Base-by-base conservation (phyloP, 495 filamentous ascomycete species). In the Aspergillus cristatus region DNA sequence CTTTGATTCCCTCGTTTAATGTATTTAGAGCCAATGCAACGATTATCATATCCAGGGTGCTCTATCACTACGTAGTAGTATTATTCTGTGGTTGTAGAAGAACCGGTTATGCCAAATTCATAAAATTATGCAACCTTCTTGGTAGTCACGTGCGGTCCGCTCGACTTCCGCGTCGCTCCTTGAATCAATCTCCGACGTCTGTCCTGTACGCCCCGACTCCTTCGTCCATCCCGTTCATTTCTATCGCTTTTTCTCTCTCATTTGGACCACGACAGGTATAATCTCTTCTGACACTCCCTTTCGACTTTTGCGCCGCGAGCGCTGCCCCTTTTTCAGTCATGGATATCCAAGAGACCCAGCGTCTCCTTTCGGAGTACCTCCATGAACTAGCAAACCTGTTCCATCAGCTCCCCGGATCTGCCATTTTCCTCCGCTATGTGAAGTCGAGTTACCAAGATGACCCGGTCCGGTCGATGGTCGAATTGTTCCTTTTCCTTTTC, bases 371-470 rank as follows among this genome's bases (percentile, higher is more conserved):
- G 46, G 66, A 74, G 44, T 77, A 78, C 52, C 62, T 86, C 18
- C 65, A 79, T 37, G 70, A 80, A 55, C 68, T 86, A 39, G 73
- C 79, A 14, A 61, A 72, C 39, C 63, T 78, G 35, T 94, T 98
- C 59, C 86, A 94, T 42, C 83, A 81, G 48, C 67, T 98, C 35
- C 91, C 91, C 28, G 91, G 91, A 31, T 95, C 88, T 14, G 83
- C 91, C 14, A 95, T 99, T 46, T 71, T 96, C 48, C 75, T 95
- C 37, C 83, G 91, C 41, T 99, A 99, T 53, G 82, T 99, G 46
- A 84, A 84, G 57, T 91, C 85, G 25, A 95, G 87, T 53, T 97
- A 99, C 64, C 91, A 97, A 64, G 82, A 99, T 60, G 91, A 99
- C 41, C 91, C 91, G 10, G 75, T 97, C 38, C 81, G 91, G 14